Base-by-base conservation (phyloP, 1,284 basidiomycete species). In the Amylostereum areolatum region DNA sequence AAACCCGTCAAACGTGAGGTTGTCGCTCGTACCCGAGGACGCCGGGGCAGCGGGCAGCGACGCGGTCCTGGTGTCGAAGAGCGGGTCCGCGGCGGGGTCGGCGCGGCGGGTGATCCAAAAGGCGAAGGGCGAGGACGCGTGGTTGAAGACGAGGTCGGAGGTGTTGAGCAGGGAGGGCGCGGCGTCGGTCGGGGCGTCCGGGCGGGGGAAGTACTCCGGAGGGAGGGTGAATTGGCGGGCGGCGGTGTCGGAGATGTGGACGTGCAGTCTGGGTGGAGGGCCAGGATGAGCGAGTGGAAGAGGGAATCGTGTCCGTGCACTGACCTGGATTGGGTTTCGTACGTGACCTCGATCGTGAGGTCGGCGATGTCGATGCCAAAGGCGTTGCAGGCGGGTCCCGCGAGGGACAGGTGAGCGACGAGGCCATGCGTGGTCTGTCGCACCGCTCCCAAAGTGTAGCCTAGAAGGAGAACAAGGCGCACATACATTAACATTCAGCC, bases 21-120 rank as follows among this genome's bases (percentile, higher is more conserved):
- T 24, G 25, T 25, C 28, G 12, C 41, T 28, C 11, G 18, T 34
- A 24, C 43, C 43, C 4, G 78, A 72, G 2, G 74, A 63, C 43
- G 79, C 78, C 3, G 83, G 80, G 2, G 78, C 72, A 1, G 66
- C 45, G 1, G 83, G 82, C 3, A 85, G 65, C 0, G 80, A 83
- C 0, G 69, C 54, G 11, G 71, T 59, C 30, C 86, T 75, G 1
- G 88, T 91, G 60, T 92, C 88, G 59, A 92, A 92, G 39, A 92
- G 65, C 29, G 85, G 81, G 41, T 65, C 61, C 7, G 71, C 73
- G 24, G 75, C 65, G 5, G 80, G 80, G 31, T 79, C 70, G 8
- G 78, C 78, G 41, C 80, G 74, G 43, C 86, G 77, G 2, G 80
- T 83, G 54, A 89, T 80, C 86, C 88, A 91, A 64, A 89, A 91